These are phyloP conservation scores for Austroboletus rostrupii DNA, from an alignment of 1,284 basidiomycete species.

Conservation along the genomic window DNA sequence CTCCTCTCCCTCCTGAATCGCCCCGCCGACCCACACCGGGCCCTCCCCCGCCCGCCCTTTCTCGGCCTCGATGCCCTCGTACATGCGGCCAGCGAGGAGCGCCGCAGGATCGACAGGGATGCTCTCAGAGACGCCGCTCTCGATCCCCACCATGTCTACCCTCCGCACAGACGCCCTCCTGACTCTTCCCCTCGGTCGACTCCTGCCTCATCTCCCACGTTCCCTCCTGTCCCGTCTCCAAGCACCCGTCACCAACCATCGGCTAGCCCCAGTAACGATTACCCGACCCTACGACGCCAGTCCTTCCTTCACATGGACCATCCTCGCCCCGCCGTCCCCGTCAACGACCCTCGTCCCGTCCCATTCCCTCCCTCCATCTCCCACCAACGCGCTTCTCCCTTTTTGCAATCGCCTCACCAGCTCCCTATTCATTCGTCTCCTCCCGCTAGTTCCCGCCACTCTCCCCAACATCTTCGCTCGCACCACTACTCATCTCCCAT, in stretches of 20 bases:
- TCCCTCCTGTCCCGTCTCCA: slow-evolving; percentile 14
- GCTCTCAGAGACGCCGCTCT: background rate
- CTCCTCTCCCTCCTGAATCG: slow-evolving; percentile 20
- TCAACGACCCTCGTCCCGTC: slow-evolving; percentile 7
- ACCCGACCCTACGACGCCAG: slow-evolving; percentile 24
- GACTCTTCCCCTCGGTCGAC: slow-evolving; percentile 13
- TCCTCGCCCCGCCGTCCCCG: slow-evolving; percentile 5
- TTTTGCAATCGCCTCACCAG: slow-evolving; percentile 10
- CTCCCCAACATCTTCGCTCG: slow-evolving; percentile 17
- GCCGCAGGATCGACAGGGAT: slow-evolving; percentile 34
- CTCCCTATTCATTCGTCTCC: slow-evolving; percentile 10
- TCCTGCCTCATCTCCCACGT: slow-evolving; percentile 5
- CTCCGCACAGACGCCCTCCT: slow-evolving; percentile 23
- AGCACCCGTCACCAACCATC: slow-evolving; percentile 13
- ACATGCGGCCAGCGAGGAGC: slow-evolving; percentile 52
- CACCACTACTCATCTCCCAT: slow-evolving; percentile 16
- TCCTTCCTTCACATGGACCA: slow-evolving; percentile 11
- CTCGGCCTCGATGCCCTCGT: slow-evolving; percentile 52
- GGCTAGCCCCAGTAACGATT: slow-evolving; percentile 19
- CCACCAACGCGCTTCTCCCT: slow-evolving; percentile 13
- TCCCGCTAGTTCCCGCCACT: slow-evolving; percentile 18
- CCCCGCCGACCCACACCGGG: background rate
- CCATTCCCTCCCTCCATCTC: slow-evolving; percentile 2
- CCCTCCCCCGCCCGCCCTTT: slow-evolving; percentile 10
- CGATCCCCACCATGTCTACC: background rate